Evolutionary conservation across 2,329 filamentous ascomycete species (phyloP).

Genomic region (Myotisia sp.): DNA sequence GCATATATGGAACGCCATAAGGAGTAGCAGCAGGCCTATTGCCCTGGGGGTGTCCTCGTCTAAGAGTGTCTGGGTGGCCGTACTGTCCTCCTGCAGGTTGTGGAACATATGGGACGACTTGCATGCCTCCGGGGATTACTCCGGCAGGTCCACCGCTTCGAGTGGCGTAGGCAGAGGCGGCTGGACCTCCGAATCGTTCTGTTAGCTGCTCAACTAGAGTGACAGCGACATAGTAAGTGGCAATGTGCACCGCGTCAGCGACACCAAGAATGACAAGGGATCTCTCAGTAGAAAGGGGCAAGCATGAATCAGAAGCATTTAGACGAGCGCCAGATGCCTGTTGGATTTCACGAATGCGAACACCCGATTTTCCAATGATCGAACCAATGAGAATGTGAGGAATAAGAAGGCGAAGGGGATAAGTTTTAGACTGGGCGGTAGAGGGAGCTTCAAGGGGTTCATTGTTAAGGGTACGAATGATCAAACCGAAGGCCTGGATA

Average conservation of each 20-base stretch:
- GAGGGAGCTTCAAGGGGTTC: slow-evolving; percentile 80
- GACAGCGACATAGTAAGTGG: slow-evolving; percentile 95
- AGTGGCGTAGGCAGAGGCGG: slow-evolving; percentile 93
- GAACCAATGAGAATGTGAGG: slow-evolving; percentile 96
- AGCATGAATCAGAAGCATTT: slow-evolving; percentile 88
- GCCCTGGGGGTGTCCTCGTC: slow-evolving; percentile 57
- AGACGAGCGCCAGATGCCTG: slow-evolving; percentile 91
- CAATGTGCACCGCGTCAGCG: slow-evolving; percentile 95
- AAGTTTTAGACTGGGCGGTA: slow-evolving; percentile 88
- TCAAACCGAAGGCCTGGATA: slow-evolving; percentile 82
- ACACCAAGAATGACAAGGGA: slow-evolving; percentile 97
- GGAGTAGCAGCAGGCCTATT: slow-evolving; percentile 63
- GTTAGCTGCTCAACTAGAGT: slow-evolving; percentile 96
- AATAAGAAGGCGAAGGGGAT: slow-evolving; percentile 85
- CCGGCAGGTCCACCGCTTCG: slow-evolving; percentile 86
- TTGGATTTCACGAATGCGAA: slow-evolving; percentile 94
- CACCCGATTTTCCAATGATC: slow-evolving; percentile 94
- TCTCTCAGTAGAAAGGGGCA: slow-evolving; percentile 88
- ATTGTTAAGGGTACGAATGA: slow-evolving; percentile 96
- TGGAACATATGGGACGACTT: slow-evolving; percentile 94
- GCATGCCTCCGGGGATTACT: slow-evolving; percentile 92
- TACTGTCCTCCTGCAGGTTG: slow-evolving; percentile 87
- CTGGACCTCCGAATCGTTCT: slow-evolving; percentile 87
- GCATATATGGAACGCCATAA: slow-evolving; percentile 58
- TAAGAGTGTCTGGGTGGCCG: slow-evolving; percentile 72